Evolutionary conservation across 495 filamentous ascomycete species (phyloP).

Genomic region (Parathielavia hyrcaniae): DNA sequence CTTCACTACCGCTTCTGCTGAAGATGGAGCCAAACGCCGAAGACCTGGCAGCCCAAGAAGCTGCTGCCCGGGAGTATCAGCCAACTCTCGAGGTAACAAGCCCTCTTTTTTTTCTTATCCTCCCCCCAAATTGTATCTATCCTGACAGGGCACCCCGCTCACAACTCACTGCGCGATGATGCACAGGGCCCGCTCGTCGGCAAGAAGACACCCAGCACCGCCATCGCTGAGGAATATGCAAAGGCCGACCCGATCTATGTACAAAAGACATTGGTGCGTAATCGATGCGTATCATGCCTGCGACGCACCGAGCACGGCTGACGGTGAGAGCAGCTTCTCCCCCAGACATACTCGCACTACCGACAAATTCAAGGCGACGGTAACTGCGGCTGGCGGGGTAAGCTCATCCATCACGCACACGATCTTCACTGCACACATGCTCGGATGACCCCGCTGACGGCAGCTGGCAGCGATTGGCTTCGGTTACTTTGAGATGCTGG

Average conservation of each 20-base stretch:
- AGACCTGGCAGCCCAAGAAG: constrained; percentile 50
- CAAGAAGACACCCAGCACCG: constrained; percentile 65
- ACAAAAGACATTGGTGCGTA: constrained; percentile 71
- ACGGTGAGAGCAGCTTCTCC: constrained; percentile 55
- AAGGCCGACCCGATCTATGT: constrained; percentile 81
- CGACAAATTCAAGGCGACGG: constrained; percentile 87
- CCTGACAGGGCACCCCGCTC: constrained; percentile 9
- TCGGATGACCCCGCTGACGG: constrained; percentile 17
- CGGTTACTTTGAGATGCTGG: constrained; percentile 81
- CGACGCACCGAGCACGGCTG: neutral
- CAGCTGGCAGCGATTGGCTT: constrained; percentile 70
- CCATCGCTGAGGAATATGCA: constrained; percentile 80
- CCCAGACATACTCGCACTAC: constrained; percentile 78
- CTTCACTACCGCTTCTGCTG: constrained; percentile 19
- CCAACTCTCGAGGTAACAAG: constrained; percentile 55
- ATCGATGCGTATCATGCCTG: constrained; percentile 13
- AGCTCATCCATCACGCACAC: constrained; percentile 15
- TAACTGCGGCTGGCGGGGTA: constrained; percentile 97
- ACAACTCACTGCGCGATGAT: constrained; percentile 4
- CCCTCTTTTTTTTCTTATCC: neutral
- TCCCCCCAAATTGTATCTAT: neutral
- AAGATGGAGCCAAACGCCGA: constrained; percentile 40
- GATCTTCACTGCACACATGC: neutral
- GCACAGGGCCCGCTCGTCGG: constrained; percentile 77
- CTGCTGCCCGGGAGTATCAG: constrained; percentile 56